Percentiles rank a stretch among this genome's conserved stretches.
These are phyloP conservation scores for Quercus berberidifolia DNA, from an alignment of 306 rosid genomes.

Conservation along the genomic window DNA sequence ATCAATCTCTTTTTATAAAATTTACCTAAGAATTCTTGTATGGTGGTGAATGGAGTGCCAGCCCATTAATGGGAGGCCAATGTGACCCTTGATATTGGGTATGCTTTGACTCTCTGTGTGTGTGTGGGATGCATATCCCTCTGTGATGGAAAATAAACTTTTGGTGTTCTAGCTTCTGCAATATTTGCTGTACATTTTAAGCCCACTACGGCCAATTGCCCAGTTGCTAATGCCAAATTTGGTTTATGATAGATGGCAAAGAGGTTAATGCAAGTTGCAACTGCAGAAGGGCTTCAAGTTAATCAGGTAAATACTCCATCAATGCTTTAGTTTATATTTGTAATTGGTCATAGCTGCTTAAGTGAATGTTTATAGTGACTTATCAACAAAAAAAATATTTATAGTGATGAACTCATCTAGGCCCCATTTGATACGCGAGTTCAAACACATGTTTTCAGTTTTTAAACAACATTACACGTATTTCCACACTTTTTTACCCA, in stretches of 20 bases:
- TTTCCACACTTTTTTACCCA: too few species aligned
- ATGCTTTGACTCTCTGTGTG: not conserved
- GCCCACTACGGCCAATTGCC: not conserved
- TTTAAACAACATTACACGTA: too few species aligned
- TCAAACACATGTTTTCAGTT: too few species aligned
- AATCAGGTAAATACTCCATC: conserved; percentile 57
- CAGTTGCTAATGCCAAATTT: conserved; percentile 16
- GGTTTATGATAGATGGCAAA: conserved; percentile 78
- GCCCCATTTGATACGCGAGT: too few species aligned
- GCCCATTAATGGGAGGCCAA: not conserved
- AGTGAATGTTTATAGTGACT: not conserved
- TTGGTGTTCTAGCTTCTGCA: not conserved
- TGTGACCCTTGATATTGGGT: not conserved
- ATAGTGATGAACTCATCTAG: not conserved
- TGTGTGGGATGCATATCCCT: not conserved
- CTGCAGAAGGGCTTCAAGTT: conserved; percentile 78
- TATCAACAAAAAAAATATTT: too few species aligned
- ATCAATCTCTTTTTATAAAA: not conserved
- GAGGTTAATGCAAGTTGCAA: conserved; percentile 77
- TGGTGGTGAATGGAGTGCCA: not conserved
- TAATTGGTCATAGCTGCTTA: conserved; percentile 12
- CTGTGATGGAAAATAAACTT: not conserved
- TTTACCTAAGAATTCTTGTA: not conserved
- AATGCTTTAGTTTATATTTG: conserved; percentile 16
- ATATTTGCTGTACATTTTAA: not conserved